Evolutionary conservation across 495 filamentous ascomycete genomes (phyloP), one percentile per base, ranked within the genome.

Genomic region (Endocarpon pusillum): DNA sequence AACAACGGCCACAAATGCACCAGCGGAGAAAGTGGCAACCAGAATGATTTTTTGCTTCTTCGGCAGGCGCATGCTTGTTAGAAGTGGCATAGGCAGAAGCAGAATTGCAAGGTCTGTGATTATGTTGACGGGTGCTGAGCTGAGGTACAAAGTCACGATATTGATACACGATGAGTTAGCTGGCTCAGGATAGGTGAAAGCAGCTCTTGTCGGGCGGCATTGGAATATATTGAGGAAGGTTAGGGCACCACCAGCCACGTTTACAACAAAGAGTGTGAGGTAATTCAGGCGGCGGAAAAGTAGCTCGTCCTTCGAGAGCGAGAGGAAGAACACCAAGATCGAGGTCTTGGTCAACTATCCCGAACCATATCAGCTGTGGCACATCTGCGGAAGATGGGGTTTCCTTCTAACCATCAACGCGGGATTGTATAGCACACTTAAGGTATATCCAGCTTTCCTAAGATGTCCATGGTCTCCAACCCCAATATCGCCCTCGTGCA

Each of bases 301-400:
- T 42, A 75, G 74, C 26, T 84, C 75, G 21, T 74, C 74, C 43
- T 71, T 75, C 4, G 81, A 76, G 33, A 93, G 57, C 21, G 77
- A 73, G 19, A 92, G 65, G 57, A 83, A 93, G 51, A 91, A 94
- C 38, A 86, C 55, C 32, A 93, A 67, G 42, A 96, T 83, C n/a
- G 81, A 87, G 3, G 82, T 83, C 56, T 94, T 96, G 32, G 83
- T n/a, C n/a, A n/a, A n/a, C n/a, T n/a, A n/a, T n/a, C n/a, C n/a
- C n/a, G 75, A 1, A 72, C 69, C 76, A 83, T 82, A n/a, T n/a
- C n/a, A n/a, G n/a, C n/a, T n/a, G n/a, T n/a, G n/a, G n/a, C n/a
- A n/a, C n/a, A n/a, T n/a, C n/a, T n/a, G n/a, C n/a, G n/a, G n/a
- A n/a, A n/a, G n/a, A n/a, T n/a, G n/a, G n/a, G n/a, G n/a, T n/a